Percentiles rank a stretch among this genome's conserved stretches.
Conservation (phyloP, 768 basidiomycete genomes). For the Tricholoma terreum region DNA sequence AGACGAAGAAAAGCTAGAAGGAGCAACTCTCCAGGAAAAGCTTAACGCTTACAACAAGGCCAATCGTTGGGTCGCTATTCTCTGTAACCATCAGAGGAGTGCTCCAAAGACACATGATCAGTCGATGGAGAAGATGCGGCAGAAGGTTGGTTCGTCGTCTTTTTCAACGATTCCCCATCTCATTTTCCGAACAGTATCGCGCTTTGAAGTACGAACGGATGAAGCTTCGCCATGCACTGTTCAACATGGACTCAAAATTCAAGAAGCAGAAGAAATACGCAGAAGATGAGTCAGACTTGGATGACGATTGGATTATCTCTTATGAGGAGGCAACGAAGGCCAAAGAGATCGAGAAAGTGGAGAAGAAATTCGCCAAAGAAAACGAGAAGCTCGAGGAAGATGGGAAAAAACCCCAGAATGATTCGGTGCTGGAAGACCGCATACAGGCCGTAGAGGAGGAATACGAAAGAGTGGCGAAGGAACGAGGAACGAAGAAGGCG, state of each 20-base stretch:
- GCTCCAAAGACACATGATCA: conserved; percentile 91
- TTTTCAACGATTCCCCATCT: conserved; percentile 2
- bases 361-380: conserved; percentile 94
- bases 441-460: conserved; percentile 73
- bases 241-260: conserved; percentile 71
- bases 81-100: conserved; percentile 98
- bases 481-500: conserved; percentile 76
- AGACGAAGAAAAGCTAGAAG: conserved; percentile 57
- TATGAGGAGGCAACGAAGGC: conserved; percentile 76
- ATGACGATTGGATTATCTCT: conserved; percentile 83
- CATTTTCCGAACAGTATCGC: conserved; percentile 57
- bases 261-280: conserved; percentile 78
- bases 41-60: conserved; percentile 96
- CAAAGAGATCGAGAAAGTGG: conserved; percentile 83
- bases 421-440: conserved; percentile 65
- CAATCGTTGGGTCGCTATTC: conserved; percentile 93
- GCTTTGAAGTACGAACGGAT: conserved; percentile 94
- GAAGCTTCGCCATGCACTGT: conserved; percentile 90
- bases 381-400: conserved; percentile 83
- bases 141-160: conserved; percentile 60
- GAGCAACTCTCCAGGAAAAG: conserved; percentile 89
- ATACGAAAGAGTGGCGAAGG: conserved; percentile 69
- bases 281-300: conserved; percentile 89
- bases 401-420: conserved; percentile 54
- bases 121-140: conserved; percentile 90